phyloP scores from a whole-genome alignment of 495 filamentous ascomycete species.

The Penicillium diatomitis region DNA sequence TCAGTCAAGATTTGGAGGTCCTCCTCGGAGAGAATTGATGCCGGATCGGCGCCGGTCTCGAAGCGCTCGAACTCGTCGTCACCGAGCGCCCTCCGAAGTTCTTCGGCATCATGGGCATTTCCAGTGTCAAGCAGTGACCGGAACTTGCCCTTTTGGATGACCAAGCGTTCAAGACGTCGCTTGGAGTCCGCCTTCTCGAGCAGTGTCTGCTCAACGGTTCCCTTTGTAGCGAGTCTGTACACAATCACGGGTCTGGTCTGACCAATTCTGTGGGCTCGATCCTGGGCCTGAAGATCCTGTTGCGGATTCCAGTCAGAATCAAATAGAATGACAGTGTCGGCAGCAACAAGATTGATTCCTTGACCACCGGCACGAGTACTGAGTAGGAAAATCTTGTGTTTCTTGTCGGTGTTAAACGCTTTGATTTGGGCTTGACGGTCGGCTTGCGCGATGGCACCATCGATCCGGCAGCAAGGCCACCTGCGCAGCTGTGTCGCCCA shows the following conservation, averaged over 20 bases:
- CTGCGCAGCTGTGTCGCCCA: conserved; percentile 63
- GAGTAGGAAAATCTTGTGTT: conserved; percentile 73
- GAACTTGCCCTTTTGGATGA: conserved; percentile 85
- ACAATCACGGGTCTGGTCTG: conserved; percentile 87
- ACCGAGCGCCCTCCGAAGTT: conserved; percentile 38
- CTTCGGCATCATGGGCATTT: conserved; percentile 30
- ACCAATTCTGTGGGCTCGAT: conserved; percentile 89
- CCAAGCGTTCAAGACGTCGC: conserved; percentile 85
- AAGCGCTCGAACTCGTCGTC: conserved; percentile 49
- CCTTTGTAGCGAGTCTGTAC: conserved; percentile 90
- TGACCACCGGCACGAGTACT: conserved; percentile 88
- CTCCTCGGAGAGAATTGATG: conserved; percentile 60
- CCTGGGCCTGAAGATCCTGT: conserved; percentile 92
- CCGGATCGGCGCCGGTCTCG: conserved; percentile 39
- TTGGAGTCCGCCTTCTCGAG: conserved; percentile 87
- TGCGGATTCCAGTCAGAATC: conserved; percentile 96
- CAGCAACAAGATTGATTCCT: conserved; percentile 77
- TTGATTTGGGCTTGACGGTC: conserved; percentile 78
- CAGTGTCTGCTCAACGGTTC: conserved; percentile 83
- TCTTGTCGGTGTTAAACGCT: conserved; percentile 66
- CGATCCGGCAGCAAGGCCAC: conserved; percentile 84
- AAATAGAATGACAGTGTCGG: conserved; percentile 67
- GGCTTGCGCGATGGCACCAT: conserved; percentile 73
- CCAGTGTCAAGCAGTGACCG: conserved; percentile 42
- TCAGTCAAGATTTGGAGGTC: conserved; percentile 78